A percentile compares a stretch with the other conserved stretches of the same genome.
Conservation (phyloP, 805 yeast genomes). For the Schizosaccharomyces cryophilus region DNA sequence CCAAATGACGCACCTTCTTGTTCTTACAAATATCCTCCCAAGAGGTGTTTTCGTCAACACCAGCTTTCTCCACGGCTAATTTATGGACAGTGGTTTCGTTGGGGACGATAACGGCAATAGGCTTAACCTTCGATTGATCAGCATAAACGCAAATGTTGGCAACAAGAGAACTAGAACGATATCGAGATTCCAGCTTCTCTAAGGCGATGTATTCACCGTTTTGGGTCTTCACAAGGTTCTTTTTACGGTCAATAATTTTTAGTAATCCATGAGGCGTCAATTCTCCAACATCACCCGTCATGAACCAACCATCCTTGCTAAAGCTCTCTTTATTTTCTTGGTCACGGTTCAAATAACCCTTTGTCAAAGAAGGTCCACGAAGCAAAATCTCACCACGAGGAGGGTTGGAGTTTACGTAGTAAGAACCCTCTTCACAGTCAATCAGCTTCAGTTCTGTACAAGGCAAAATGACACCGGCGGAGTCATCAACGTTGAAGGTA, state of each 20-base stretch:
- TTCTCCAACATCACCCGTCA: constrained; percentile 79
- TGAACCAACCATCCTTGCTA: constrained; percentile 76
- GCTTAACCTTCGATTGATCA: constrained; percentile 66
- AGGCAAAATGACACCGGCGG: constrained; percentile 65
- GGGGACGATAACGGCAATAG: constrained; percentile 75
- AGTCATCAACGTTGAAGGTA: constrained; percentile 37
- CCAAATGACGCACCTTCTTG: constrained; percentile 27
- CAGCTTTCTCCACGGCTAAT: constrained; percentile 31
- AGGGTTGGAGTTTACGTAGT: constrained; percentile 43
- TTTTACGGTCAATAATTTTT: constrained; percentile 73
- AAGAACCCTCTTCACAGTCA: constrained; percentile 79
- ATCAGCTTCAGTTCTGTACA: constrained; percentile 68
- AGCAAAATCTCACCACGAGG: constrained; percentile 82
- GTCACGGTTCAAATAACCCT: constrained; percentile 61
- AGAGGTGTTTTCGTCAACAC: constrained; percentile 21
- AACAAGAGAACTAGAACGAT: constrained; percentile 59
- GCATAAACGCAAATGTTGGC: constrained; percentile 81
- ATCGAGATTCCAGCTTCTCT: constrained; percentile 76
- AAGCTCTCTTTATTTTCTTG: constrained; percentile 57
- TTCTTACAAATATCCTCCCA: constrained; percentile 29
- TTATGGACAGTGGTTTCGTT: constrained; percentile 39
- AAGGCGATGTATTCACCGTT: constrained; percentile 96
- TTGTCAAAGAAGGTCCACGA: constrained; percentile 45
- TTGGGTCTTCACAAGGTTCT: constrained; percentile 82
- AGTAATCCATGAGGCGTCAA: constrained; percentile 66